These are phyloP conservation scores for Fraxinus platypoda DNA, from an alignment of 305 asterid genomes.

Conservation along the genomic window DNA sequence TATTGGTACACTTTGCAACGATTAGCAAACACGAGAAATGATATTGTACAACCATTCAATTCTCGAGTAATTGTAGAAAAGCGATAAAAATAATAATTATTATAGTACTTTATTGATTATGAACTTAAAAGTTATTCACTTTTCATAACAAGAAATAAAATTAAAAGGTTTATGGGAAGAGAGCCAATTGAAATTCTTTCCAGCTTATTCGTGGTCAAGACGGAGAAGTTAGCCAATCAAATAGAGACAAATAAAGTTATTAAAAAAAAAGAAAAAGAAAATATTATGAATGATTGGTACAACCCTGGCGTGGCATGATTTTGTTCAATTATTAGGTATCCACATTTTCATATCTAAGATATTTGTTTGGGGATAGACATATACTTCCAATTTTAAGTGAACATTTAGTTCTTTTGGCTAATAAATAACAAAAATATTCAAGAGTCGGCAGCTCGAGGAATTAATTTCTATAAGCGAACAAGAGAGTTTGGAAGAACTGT, in stretches of 20 bases:
- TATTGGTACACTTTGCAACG: no score
- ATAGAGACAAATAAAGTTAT: no score
- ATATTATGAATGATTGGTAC: not conserved
- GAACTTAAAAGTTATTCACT: no score
- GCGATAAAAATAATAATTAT: not conserved
- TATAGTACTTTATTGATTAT: not conserved
- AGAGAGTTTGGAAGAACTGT: no score
- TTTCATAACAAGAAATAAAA: not conserved
- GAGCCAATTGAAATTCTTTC: not conserved
- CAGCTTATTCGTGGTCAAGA: not conserved
- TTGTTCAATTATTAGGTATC: constrained; percentile 28
- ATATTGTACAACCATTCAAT: no score
- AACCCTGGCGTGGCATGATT: constrained; percentile 29
- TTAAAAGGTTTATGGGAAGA: not conserved
- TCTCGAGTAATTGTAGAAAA: not conserved
- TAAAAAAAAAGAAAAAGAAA: no score
- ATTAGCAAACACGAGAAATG: no score
- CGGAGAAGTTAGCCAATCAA: not conserved
- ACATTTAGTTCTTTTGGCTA: not conserved
- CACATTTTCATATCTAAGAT: not conserved
- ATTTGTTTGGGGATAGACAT: not conserved
- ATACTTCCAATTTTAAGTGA: not conserved
- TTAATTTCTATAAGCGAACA: not conserved
- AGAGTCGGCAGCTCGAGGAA: not conserved
- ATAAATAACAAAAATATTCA: not conserved